Evolutionary conservation across 495 filamentous ascomycete genomes (phyloP).

Genomic region (Penicillium robsamsonii): DNA sequence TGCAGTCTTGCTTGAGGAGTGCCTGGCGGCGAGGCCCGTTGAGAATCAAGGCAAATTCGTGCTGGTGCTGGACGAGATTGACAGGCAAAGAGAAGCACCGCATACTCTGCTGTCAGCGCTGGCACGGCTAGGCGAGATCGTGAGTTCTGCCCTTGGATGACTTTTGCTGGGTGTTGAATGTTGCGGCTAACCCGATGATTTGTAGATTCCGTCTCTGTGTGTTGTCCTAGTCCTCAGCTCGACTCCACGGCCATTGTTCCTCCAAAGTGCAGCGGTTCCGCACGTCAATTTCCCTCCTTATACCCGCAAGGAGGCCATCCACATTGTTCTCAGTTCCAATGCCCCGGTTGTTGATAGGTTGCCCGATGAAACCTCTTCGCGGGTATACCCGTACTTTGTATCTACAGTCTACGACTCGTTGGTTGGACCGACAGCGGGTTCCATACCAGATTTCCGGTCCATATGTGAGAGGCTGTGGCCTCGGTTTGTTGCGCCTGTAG

Average conservation of each 20-base stretch:
- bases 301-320: conserved; percentile 70
- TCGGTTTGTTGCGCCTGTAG: conserved; percentile 61
- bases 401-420: conserved; percentile 42
- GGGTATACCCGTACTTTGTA: conserved; percentile 45
- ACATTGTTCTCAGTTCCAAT: conserved; percentile 60
- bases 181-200: neutral
- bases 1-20: conserved; percentile 63
- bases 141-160: conserved; percentile 38
- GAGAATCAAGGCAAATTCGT: conserved; percentile 59
- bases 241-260: conserved; percentile 64
- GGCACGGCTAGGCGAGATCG: conserved; percentile 73
- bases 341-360: conserved; percentile 35
- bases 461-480: conserved; percentile 70
- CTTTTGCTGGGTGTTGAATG: neutral
- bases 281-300: conserved; percentile 86
- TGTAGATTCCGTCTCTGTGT: conserved; percentile 75
- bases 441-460: conserved; percentile 40
- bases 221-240: conserved; percentile 72
- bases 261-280: conserved; percentile 69
- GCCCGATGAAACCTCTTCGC: conserved; percentile 28
- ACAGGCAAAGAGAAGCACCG: conserved; percentile 76
- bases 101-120: conserved; percentile 80
- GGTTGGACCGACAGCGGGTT: conserved; percentile 45
- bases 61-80: conserved; percentile 88
- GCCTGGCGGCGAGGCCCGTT: conserved; percentile 30